Base-by-base conservation (phyloP, 371 early-diverging fungal species). In the Dentiscutata heterogama region DNA sequence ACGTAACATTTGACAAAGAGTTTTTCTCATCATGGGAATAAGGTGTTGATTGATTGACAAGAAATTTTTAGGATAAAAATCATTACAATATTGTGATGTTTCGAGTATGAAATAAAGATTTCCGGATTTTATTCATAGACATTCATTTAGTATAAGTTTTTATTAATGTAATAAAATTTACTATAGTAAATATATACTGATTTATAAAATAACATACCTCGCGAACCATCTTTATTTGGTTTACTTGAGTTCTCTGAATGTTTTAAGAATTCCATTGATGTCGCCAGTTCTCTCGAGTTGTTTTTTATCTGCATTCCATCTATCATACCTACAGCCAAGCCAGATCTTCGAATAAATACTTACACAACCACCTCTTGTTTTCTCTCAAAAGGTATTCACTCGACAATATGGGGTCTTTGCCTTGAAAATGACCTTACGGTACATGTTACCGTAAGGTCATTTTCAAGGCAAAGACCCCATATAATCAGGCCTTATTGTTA, bases 311-410 rank as follows among this genome's bases (percentile, higher is more conserved):
- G 20, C 8, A 65, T 65, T 50, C 78, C 67, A 65, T 25, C 25
- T 20, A 29, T 22, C 18, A 27, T 25, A 58, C 4, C 25, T 20
- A 2, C 78, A 64, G 6, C 42, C 31, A 20, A 42, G 63, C 65
- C 78, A 65, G 14, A 16, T 64, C 5, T 64, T 65, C 2, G 22
- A 64, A 35, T 25, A 78, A 27, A 78, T 50, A 50, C 50, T 39
- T 25, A 35, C 39, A 25, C 3, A 51, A 20, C 78, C 78, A 27
- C 78, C 78, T 78, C 14, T 65, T 1, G 67, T 20, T 64, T 42
- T 50, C 27, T 27, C 16, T 65, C 29, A 31, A n/a, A 78, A 20
- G 78, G 65, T 1, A 78, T 65, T 65, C 78, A 78, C 50, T 78
- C 78, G 50, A 78, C 22, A 65, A 78, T 78, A n/a, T n/a, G n/a